Evolutionary conservation across 2,329 filamentous ascomycete species (phyloP).

Genomic region (Stachybotrys chlorohalonatus): DNA sequence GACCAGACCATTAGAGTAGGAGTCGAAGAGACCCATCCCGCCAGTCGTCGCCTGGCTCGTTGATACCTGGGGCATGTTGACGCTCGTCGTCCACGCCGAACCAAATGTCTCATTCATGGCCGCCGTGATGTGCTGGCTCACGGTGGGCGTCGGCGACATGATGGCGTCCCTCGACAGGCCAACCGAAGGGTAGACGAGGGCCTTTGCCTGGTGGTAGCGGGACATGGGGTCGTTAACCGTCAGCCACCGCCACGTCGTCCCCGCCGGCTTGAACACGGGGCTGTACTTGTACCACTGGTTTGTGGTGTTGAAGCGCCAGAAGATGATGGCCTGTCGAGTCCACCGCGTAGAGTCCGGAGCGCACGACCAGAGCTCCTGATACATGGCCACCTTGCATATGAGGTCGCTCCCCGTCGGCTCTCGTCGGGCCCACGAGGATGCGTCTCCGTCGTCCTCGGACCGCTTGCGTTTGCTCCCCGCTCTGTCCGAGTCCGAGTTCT

Average conservation of each 20-base stretch:
- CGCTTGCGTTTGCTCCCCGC: conserved; percentile 29
- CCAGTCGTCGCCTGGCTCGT: conserved; percentile 22
- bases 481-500: conserved; percentile 24
- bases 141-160: conserved; percentile 44
- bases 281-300: conserved; percentile 42
- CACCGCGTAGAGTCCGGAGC: conserved; percentile 38
- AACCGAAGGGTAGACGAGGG: conserved; percentile 26
- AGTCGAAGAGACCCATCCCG: conserved; percentile 34
- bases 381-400: conserved; percentile 54
- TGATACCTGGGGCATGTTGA: conserved; percentile 20
- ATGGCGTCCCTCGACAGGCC: conserved; percentile 30
- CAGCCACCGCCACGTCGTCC: conserved; percentile 53
- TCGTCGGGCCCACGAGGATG: conserved; percentile 27
- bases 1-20: conserved; percentile 42
- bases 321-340: conserved; percentile 49
- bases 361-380: conserved; percentile 55
- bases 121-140: conserved; percentile 41
- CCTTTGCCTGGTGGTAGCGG: conserved; percentile 45
- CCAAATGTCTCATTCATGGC: conserved; percentile 50
- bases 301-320: conserved; percentile 53
- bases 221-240: conserved; percentile 51
- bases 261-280: conserved; percentile 39
- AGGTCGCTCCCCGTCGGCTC: conserved; percentile 44
- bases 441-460: conserved; percentile 30
- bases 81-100: conserved; percentile 33